phyloP scores from a whole-genome alignment of 2,329 filamentous ascomycete genomes.

The Aureobasidium sp. region DNA sequence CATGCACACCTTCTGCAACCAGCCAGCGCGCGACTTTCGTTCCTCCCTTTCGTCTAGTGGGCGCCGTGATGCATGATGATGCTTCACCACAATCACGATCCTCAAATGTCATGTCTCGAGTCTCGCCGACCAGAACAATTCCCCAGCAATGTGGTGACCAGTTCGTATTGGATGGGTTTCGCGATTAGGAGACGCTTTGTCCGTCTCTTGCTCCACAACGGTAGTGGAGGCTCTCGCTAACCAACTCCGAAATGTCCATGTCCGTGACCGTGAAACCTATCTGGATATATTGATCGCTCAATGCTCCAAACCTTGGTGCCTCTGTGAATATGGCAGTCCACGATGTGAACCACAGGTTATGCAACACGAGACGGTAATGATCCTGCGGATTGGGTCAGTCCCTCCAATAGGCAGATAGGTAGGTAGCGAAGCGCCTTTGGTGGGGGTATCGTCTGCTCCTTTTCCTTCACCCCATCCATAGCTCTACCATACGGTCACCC shows the following conservation, averaged over 20 bases:
- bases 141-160: background rate
- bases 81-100: background rate
- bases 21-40: background rate
- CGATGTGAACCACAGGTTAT: background rate
- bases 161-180: background rate
- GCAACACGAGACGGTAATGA: background rate
- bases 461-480: background rate
- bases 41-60: background rate
- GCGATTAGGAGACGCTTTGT: background rate
- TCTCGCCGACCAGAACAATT: background rate
- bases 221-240: conserved; percentile 8
- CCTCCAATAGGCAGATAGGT: background rate
- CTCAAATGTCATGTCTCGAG: background rate
- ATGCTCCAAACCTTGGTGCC: background rate
- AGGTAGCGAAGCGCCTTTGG: background rate
- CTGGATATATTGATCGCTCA: background rate
- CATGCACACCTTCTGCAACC: conserved; percentile 7
- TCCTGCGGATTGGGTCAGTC: background rate
- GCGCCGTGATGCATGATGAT: conserved; percentile 7
- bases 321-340: background rate
- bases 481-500: background rate
- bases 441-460: background rate
- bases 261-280: background rate
- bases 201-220: conserved; percentile 4
- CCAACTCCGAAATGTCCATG: background rate